Evolutionary conservation across 179 eudicot species (phyloP), one percentile per base, ranked within the genome.

Genomic region (Nepenthes alata): DNA sequence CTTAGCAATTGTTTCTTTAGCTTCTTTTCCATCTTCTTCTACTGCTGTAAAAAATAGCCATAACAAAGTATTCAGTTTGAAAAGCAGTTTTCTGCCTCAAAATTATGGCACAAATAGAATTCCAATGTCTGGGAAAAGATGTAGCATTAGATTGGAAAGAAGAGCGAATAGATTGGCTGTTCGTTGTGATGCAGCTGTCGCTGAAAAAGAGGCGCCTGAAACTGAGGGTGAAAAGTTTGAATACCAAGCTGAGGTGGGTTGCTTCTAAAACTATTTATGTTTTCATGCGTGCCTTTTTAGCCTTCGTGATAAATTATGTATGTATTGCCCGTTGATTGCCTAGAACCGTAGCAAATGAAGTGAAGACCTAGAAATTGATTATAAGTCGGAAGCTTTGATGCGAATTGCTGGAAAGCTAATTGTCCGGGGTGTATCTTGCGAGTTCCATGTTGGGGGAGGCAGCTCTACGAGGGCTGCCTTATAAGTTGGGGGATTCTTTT

Each of bases 211-310:
- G 69, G 81, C 78, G 35, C 47, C 88, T 53, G 95, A 88, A 58
- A 63, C 75, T 5, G 55, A 79, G 54, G 96, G 85, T 44, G 96
- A 91, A 72, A 82, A 74, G 54, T 78, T 77, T 64, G 95, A 91
- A 74, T 91, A 91, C 63, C 96, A 91, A 72, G 98, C 98, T 68
- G 96, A 91, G 96, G 98, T 91, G 75, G 70, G 84, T 58, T 69
- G 39, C 2, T 35, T 11, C 9, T 11, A 37, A 35, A 8, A 6
- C 56, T 6, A 4, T n/a, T 37, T 51, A 15, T 11, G 44, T 53
- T 38, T 41, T 52, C 1, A 16, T 39, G 37, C 15, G 47, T n/a
- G 1, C 3, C 48, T 65, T 60, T 13, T 55, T 11, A 2, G 8
- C 13, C 0, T 61, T 34, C 34, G 14, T 50, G 36, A 2, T 45